A percentile compares a stretch with the other conserved stretches of the same genome.
phyloP scores from a whole-genome alignment of 1,284 basidiomycete genomes.

The Austropuccinia psidii region DNA sequence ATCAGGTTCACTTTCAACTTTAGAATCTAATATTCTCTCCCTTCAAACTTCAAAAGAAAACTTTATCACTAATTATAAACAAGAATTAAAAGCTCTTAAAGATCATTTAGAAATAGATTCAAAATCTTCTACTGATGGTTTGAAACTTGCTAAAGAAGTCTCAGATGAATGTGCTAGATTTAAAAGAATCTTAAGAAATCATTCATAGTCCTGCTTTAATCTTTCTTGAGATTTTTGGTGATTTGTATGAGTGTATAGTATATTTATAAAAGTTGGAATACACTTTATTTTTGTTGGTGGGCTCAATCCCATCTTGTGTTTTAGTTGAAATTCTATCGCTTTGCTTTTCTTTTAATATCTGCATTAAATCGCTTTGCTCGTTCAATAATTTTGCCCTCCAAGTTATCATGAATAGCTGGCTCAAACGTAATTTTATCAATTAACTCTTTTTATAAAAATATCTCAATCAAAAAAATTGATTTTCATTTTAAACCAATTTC shows the following conservation, averaged over 20 bases:
- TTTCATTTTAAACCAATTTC: too few relatives aligned
- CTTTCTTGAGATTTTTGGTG: not conserved
- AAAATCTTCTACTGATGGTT: not conserved
- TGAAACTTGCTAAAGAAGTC: constrained; percentile 18
- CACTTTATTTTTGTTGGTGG: too few relatives aligned
- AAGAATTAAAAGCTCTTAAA: constrained; percentile 4
- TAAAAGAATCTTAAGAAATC: constrained; percentile 30
- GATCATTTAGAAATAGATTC: not conserved
- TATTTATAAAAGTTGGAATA: too few relatives aligned
- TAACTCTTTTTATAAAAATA: too few relatives aligned
- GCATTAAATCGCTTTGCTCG: too few relatives aligned
- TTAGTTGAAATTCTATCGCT: too few relatives aligned
- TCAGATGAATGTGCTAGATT: constrained; percentile 34
- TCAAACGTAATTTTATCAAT: too few relatives aligned
- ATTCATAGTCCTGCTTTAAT: not conserved
- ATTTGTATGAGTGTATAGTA: not conserved
- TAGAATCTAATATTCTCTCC: constrained; percentile 16
- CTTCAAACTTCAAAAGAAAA: constrained; percentile 22
- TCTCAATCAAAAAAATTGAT: too few relatives aligned
- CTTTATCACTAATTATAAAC: constrained; percentile 11
- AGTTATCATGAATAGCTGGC: too few relatives aligned
- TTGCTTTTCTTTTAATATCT: too few relatives aligned
- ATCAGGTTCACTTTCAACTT: constrained; percentile 24
- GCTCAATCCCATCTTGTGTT: too few relatives aligned
- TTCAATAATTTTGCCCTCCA: too few relatives aligned